Evolutionary conservation across 2,329 filamentous ascomycete species (phyloP).

Genomic region (Chrysoporthe cubensis): DNA sequence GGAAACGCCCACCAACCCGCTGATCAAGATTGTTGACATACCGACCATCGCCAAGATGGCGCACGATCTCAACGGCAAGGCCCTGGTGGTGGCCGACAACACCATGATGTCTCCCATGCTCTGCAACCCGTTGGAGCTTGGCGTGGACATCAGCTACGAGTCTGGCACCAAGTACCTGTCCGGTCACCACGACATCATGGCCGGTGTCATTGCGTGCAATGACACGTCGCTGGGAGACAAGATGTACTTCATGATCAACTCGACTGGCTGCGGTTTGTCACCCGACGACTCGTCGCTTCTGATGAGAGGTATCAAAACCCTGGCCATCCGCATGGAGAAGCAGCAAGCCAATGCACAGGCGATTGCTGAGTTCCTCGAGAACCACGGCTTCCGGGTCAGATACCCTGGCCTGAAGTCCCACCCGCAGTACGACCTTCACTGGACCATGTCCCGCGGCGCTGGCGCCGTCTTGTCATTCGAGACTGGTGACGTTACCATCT

Average conservation of each 20-base stretch:
- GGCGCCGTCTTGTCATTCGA: slow-evolving; percentile 96
- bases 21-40: slow-evolving; percentile 98
- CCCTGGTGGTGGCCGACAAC: slow-evolving; percentile 93
- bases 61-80: slow-evolving; percentile 76
- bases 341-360: slow-evolving; percentile 90
- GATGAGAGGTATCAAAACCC: slow-evolving; percentile 92
- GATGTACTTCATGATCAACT: slow-evolving; percentile 96
- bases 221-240: slow-evolving; percentile 80
- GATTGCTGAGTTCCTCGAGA: slow-evolving; percentile 91
- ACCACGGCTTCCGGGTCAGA: slow-evolving; percentile 88
- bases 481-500: slow-evolving; percentile 82
- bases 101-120: slow-evolving; percentile 98
- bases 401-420: slow-evolving; percentile 94
- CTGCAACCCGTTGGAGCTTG: slow-evolving; percentile 89
- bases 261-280: slow-evolving; percentile 89
- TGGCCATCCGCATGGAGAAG: slow-evolving; percentile 98
- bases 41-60: slow-evolving; percentile 74
- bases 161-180: slow-evolving; percentile 97
- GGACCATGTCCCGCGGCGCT: slow-evolving; percentile 91
- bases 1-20: slow-evolving; percentile 94
- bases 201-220: slow-evolving; percentile 92
- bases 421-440: slow-evolving; percentile 94
- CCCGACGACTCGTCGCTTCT: slow-evolving; percentile 97
- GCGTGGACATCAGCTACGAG: slow-evolving; percentile 96
- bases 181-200: slow-evolving; percentile 98